Evolutionary conservation across 2,329 filamentous ascomycete genomes (phyloP), one percentile per base, ranked within the genome.

Genomic region (Ciborinia camelliae): DNA sequence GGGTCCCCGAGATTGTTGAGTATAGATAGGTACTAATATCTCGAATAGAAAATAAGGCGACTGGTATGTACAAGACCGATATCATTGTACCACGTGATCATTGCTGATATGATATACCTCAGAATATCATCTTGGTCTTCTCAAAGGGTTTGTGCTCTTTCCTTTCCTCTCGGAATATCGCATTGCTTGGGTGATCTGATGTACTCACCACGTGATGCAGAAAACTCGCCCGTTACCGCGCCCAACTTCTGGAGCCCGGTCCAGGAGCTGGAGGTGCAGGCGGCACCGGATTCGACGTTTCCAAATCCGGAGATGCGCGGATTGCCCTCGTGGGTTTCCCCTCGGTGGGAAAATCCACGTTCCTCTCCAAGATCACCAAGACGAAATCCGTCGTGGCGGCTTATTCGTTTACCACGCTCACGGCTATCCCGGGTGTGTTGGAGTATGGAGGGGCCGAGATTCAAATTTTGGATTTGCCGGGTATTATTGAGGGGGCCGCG

Each of bases 321-420:
- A 98, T 99, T 79, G 92, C 96, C 1, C 86, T 99, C 2, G 96
- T 99, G 62, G 95, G 95, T n/a, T 99, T 99, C 73, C 95, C 96
- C 0, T 99, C 96, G 0, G 95, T 99, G 60, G 95, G 95, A 76
- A 99, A 99, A 81, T 99, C 95, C 2, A 99, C 95, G 0, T 98
- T 99, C 75, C 78, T 99, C n/a, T 97, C 93, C 57, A 97, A 98
- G 75, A 96, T 99, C 76, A 99, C 95, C 58, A 98, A 97, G 80
- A 99, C 96, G 47, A 92, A 92, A 75, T 97, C 92, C 59, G 94
- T 97, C 77, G 92, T 97, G 35, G 95, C 95, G 0, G 91, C 95
- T 0, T 99, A 99, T 76, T 88, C 94, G 64, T 99, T 99, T 85
- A 99, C 95, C 14, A 99, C 95, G 1, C 82, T 99, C 52, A 99